phyloP scores from a whole-genome alignment of 169 alveolate species.

The Cryptosporidium sp. region DNA sequence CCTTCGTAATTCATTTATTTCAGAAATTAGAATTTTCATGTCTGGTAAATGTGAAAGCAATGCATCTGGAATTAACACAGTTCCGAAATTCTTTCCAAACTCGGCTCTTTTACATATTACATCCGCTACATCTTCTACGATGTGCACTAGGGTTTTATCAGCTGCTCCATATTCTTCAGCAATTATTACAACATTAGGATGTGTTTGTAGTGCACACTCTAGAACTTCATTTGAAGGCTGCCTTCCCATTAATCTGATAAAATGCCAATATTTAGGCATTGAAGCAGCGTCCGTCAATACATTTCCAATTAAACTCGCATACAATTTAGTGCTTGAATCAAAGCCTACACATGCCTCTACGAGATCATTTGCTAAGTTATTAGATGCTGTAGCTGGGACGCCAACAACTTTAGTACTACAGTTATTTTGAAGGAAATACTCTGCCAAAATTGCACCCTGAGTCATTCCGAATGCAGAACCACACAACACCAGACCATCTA shows the following conservation, averaged over 20 bases:
- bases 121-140: constrained; percentile 95
- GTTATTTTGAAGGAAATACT: constrained; percentile 88
- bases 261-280: constrained; percentile 98
- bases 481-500: constrained; percentile 94
- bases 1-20: constrained; percentile 86
- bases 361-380: constrained; percentile 89
- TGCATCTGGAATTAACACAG: constrained; percentile 97
- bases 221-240: constrained; percentile 95
- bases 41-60: constrained; percentile 94
- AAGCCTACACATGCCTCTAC: constrained; percentile 96
- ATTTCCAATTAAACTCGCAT: constrained; percentile 97
- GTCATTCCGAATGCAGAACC: constrained; percentile 97
- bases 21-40: constrained; percentile 90
- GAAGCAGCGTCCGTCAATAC: constrained; percentile 97
- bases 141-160: constrained; percentile 92
- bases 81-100: constrained; percentile 94
- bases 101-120: constrained; percentile 94
- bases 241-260: constrained; percentile 97
- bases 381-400: constrained; percentile 96
- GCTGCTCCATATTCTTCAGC: constrained; percentile 96
- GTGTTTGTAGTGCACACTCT: constrained; percentile 96
- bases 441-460: constrained; percentile 92
- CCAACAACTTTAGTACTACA: constrained; percentile 92
- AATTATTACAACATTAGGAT: constrained; percentile 95
- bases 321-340: constrained; percentile 96